Evolutionary conservation across 2,329 filamentous ascomycete genomes (phyloP).

Genomic region (Ceratocystis huliohia): DNA sequence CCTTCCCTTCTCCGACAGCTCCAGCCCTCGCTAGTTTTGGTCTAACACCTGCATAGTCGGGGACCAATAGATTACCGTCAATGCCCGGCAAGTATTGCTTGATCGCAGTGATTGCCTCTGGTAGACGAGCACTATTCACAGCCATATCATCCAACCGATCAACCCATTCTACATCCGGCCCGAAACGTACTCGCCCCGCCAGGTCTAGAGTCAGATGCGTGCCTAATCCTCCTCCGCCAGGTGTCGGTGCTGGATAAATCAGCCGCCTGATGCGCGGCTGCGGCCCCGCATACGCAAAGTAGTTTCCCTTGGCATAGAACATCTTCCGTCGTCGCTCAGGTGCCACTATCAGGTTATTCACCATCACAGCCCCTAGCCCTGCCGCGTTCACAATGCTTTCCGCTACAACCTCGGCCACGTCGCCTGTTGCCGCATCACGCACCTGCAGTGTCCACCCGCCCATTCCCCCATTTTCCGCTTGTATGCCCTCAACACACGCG

Average conservation of each 20-base stretch:
- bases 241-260: slow-evolving; percentile 75
- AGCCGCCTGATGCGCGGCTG: slow-evolving; percentile 55
- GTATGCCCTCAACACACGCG: slow-evolving; percentile 50
- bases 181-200: slow-evolving; percentile 72
- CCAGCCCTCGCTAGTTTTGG: slow-evolving; percentile 59
- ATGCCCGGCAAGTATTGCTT: slow-evolving; percentile 64
- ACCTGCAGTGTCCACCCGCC: slow-evolving; percentile 58
- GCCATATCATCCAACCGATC: slow-evolving; percentile 55
- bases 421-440: slow-evolving; percentile 34
- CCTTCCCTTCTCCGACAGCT: slow-evolving; percentile 49
- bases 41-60: slow-evolving; percentile 85
- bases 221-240: slow-evolving; percentile 71
- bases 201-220: slow-evolving; percentile 91
- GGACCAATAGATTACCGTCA: slow-evolving; percentile 48
- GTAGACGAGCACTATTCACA: slow-evolving; percentile 50
- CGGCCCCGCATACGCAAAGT: slow-evolving; percentile 69
- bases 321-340: slow-evolving; percentile 46
- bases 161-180: slow-evolving; percentile 92
- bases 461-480: slow-evolving; percentile 35
- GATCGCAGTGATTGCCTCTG: slow-evolving; percentile 61
- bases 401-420: slow-evolving; percentile 50
- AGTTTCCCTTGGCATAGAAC: slow-evolving; percentile 87
- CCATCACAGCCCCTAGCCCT: slow-evolving; percentile 59
- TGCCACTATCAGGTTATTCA: slow-evolving; percentile 68
- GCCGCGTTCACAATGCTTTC: slow-evolving; percentile 76